A percentile compares a stretch with the other conserved stretches of the same genome.
Conservation (phyloP, 768 basidiomycete genomes). For the Lentinula lateritia region DNA sequence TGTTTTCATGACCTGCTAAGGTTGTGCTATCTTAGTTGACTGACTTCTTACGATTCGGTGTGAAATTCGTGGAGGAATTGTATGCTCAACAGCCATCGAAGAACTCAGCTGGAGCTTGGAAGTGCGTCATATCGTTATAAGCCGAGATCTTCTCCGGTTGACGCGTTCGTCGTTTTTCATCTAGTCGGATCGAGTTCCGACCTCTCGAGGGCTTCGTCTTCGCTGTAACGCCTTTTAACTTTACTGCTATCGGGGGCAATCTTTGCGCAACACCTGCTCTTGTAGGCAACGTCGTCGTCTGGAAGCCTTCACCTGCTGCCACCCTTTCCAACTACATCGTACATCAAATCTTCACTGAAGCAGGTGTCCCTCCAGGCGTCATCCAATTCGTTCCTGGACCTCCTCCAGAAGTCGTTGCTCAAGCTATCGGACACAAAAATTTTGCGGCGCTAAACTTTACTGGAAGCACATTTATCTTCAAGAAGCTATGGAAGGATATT, state of each 20-base stretch:
- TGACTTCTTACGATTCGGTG: slow-evolving; percentile 96
- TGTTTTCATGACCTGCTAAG: slow-evolving; percentile 1
- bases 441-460: slow-evolving; percentile 96
- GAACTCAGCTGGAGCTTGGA: slow-evolving; percentile 88
- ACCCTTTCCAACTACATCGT: slow-evolving; percentile 94
- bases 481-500: slow-evolving; percentile 95
- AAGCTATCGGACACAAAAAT: slow-evolving; percentile 69
- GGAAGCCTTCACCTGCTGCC: slow-evolving; percentile 97
- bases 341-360: slow-evolving; percentile 87
- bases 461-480: slow-evolving; percentile 92
- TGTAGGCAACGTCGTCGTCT: slow-evolving; percentile 91
- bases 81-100: slow-evolving; percentile 86
- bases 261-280: slow-evolving; percentile 87
- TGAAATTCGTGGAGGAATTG: slow-evolving; percentile 94
- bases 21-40: slow-evolving; percentile 42
- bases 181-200: slow-evolving; percentile 91
- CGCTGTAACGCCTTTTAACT: slow-evolving; percentile 98
- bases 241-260: slow-evolving; percentile 97
- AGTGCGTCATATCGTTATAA: slow-evolving; percentile 49
- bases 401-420: slow-evolving; percentile 77
- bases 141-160: not conserved
- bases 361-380: slow-evolving; percentile 89
- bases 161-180: not conserved
- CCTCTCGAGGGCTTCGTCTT: slow-evolving; percentile 98
- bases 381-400: slow-evolving; percentile 96